A percentile compares a stretch with the other conserved stretches of the same genome.
Conservation (phyloP, 345 rosid genomes). For the Salix arbutifolia region DNA sequence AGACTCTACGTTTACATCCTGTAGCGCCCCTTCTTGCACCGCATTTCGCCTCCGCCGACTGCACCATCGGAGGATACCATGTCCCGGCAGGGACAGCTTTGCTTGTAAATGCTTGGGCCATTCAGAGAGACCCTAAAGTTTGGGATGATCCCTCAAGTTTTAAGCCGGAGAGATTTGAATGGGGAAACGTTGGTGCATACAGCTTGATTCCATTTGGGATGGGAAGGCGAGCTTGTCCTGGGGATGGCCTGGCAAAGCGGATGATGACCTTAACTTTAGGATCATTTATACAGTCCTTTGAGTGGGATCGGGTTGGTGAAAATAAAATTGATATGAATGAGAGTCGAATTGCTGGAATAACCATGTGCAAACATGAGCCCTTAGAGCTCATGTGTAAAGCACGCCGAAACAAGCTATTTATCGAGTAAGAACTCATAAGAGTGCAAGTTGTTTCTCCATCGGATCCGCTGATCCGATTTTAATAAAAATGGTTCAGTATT, state of each 20-base stretch:
- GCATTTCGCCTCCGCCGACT: not conserved
- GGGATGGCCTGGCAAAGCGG: slow-evolving; percentile 14
- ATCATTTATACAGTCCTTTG: slow-evolving; percentile 24
- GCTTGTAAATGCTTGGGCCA: not conserved
- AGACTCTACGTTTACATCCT: not conserved
- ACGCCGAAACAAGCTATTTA: not conserved
- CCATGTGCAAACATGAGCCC: slow-evolving; percentile 2
- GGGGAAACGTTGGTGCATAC: not conserved
- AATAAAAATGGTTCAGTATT: too few relatives aligned
- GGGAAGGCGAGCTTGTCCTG: slow-evolving; percentile 2
- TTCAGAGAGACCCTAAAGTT: not conserved
- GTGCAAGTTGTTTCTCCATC: too few relatives aligned
- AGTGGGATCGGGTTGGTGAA: slow-evolving; percentile 8
- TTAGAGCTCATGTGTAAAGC: slow-evolving; percentile 4
- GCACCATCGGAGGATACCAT: not conserved
- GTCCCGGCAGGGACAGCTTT: not conserved
- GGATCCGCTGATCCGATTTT: too few relatives aligned
- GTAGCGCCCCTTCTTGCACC: not conserved
- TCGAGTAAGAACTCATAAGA: too few relatives aligned
- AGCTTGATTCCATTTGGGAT: slow-evolving; percentile 20
- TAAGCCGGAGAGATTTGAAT: slow-evolving; percentile 17
- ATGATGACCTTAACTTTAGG: slow-evolving; percentile 18
- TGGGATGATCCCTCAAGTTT: not conserved
- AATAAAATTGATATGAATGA: slow-evolving; percentile 1
- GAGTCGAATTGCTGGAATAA: not conserved